These are phyloP conservation scores for Mucor irregularis DNA, from an alignment of 371 early-diverging fungal genomes.

Conservation along the genomic window DNA sequence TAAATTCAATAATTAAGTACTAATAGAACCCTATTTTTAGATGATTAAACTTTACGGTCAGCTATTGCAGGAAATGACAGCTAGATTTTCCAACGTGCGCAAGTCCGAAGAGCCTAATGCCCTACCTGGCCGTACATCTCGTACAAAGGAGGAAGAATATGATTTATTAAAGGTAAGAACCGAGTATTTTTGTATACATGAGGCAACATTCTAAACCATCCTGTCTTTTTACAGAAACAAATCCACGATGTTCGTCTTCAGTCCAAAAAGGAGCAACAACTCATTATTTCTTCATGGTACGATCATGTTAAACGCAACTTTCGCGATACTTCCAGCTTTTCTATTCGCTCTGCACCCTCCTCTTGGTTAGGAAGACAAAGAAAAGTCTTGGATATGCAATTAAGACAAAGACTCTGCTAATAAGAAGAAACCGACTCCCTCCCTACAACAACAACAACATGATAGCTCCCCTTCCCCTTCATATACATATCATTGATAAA, in stretches of 20 bases:
- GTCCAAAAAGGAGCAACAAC: slow-evolving; percentile 69
- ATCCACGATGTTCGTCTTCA: slow-evolving; percentile 62
- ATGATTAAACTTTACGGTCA: slow-evolving; percentile 62
- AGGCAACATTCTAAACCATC: slow-evolving; percentile 12
- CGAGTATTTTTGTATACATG: slow-evolving; percentile 10
- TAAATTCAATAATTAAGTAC: background rate
- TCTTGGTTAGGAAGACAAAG: slow-evolving; percentile 81
- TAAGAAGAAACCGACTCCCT: too few species aligned
- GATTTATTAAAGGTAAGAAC: slow-evolving; percentile 62
- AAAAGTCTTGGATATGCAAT: slow-evolving; percentile 57
- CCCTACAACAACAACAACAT: too few species aligned
- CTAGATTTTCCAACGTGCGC: slow-evolving; percentile 29
- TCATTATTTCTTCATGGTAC: slow-evolving; percentile 81
- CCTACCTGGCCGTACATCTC: slow-evolving; percentile 26
- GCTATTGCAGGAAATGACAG: slow-evolving; percentile 50
- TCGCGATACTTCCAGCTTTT: slow-evolving; percentile 53
- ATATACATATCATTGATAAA: too few species aligned
- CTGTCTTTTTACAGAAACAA: slow-evolving; percentile 58
- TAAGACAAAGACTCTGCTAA: slow-evolving; percentile 54
- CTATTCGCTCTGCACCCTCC: slow-evolving; percentile 57
- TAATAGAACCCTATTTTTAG: slow-evolving; percentile 16
- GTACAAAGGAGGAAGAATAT: slow-evolving; percentile 71
- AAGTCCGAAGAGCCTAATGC: slow-evolving; percentile 31
- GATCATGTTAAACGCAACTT: slow-evolving; percentile 60
- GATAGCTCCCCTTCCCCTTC: too few species aligned